phyloP scores from a whole-genome alignment of 148 eudicot species.

The Hydrangea macrophylla region DNA sequence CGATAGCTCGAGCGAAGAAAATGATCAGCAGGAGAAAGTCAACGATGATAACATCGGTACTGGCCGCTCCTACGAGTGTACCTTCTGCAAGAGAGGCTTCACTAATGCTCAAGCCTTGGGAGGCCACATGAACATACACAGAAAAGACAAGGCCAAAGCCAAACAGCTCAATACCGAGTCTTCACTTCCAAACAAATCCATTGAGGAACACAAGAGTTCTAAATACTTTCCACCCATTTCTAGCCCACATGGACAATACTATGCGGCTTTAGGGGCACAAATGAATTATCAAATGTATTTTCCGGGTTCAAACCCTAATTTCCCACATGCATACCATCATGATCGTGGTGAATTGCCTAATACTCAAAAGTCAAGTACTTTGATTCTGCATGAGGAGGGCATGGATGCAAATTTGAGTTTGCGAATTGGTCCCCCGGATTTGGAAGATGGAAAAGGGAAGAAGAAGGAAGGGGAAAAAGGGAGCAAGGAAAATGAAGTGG shows the following conservation, averaged over 20 bases:
- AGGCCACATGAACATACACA: too few species aligned
- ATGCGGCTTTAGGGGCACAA: background rate
- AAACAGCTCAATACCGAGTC: background rate
- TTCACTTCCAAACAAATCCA: background rate
- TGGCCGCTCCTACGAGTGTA: too few species aligned
- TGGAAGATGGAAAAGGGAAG: background rate
- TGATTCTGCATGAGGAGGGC: background rate
- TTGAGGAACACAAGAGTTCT: background rate
- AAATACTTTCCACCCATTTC: background rate
- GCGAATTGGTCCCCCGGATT: background rate
- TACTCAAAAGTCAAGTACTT: background rate
- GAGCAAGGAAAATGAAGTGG: background rate
- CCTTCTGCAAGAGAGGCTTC: too few species aligned
- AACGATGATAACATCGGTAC: too few species aligned
- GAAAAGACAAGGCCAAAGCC: background rate
- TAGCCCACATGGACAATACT: background rate
- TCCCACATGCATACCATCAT: background rate
- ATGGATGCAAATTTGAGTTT: background rate
- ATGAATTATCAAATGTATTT: background rate
- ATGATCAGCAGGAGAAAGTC: too few species aligned
- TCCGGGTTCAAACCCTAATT: background rate
- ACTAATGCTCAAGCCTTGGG: background rate
- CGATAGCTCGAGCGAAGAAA: too few species aligned
- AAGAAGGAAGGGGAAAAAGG: background rate
- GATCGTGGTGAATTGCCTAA: background rate